Conservation (phyloP, 2,329 filamentous ascomycete species). For the Periconia macrospinosa region DNA sequence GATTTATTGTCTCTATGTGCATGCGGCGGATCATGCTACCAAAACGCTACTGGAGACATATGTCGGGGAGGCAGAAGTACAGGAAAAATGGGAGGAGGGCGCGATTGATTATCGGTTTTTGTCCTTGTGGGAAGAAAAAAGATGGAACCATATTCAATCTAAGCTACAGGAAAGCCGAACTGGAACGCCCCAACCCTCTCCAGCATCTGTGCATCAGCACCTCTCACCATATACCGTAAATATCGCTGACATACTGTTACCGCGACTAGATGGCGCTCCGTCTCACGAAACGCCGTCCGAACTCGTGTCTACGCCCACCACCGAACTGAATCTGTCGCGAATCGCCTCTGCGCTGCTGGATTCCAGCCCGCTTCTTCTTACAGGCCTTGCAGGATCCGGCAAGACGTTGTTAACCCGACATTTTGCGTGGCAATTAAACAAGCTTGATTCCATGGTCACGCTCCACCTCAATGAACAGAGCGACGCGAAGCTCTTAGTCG, state of each 20-base stretch:
- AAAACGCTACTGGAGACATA: conserved; percentile 71
- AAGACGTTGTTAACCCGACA: conserved; percentile 88
- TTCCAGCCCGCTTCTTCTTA: conserved; percentile 73
- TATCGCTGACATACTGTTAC: conserved; percentile 42
- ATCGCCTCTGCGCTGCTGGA: conserved; percentile 70
- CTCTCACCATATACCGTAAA: conserved; percentile 38
- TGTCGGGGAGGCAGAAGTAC: conserved; percentile 64
- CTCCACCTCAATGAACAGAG: conserved; percentile 97
- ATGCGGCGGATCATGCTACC: conserved; percentile 76
- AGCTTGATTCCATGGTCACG: conserved; percentile 82
- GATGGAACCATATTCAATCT: conserved; percentile 43
- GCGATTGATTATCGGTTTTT: conserved; percentile 78
- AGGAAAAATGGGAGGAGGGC: conserved; percentile 74
- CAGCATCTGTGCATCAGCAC: conserved; percentile 13
- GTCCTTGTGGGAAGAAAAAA: conserved; percentile 64
- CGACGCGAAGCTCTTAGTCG: conserved; percentile 93
- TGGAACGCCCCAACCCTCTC: not conserved
- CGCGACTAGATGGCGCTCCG: conserved; percentile 37
- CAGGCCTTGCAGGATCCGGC: conserved; percentile 81
- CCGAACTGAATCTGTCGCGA: conserved; percentile 68
- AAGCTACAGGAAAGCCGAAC: conserved; percentile 9
- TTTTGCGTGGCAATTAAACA: conserved; percentile 76
- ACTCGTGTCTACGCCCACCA: conserved; percentile 69
- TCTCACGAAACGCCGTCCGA: conserved; percentile 27
- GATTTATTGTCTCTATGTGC: conserved; percentile 76